These are phyloP conservation scores for Penicillium expansum DNA, from an alignment of 2,329 filamentous ascomycete genomes.

Conservation along the genomic window DNA sequence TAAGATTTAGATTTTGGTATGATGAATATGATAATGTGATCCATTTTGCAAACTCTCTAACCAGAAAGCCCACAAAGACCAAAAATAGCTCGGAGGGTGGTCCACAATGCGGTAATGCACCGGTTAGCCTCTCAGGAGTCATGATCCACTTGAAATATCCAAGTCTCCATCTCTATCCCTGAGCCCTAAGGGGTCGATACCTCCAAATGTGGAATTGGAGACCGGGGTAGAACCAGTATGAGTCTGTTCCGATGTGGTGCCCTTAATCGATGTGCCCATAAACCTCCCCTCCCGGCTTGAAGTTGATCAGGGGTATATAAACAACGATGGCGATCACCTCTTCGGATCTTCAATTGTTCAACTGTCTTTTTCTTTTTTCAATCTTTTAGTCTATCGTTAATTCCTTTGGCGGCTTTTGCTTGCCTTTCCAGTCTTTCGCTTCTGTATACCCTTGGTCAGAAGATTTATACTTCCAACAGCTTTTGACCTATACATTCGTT, in stretches of 20 bases:
- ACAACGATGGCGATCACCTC: slow-evolving; percentile 25
- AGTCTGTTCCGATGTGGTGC: slow-evolving; percentile 5
- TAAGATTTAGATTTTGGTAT: background rate
- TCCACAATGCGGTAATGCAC: slow-evolving; percentile 17
- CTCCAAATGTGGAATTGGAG: slow-evolving; percentile 24
- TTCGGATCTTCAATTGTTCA: slow-evolving; percentile 1
- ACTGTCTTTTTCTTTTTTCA: slow-evolving; percentile 20
- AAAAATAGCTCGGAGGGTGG: slow-evolving; percentile 13
- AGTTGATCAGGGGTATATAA: slow-evolving; percentile 37
- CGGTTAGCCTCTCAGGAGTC: slow-evolving; percentile 8
- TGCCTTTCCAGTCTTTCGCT: slow-evolving; percentile 18
- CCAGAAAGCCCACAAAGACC: background rate
- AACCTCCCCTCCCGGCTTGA: background rate
- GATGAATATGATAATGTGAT: background rate
- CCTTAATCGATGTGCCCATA: slow-evolving; percentile 1
- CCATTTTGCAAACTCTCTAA: slow-evolving; percentile 12
- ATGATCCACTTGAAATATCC: slow-evolving; percentile 20
- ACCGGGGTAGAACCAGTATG: slow-evolving; percentile 21
- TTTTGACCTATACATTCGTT: slow-evolving; percentile 21
- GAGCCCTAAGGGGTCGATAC: slow-evolving; percentile 19
- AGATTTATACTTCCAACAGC: slow-evolving; percentile 17
- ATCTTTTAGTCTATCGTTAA: slow-evolving; percentile 36
- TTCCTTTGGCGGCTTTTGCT: slow-evolving; percentile 19
- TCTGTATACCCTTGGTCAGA: slow-evolving; percentile 12
- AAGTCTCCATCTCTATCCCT: slow-evolving; percentile 14